Percentiles rank a stretch among this genome's conserved stretches.
These are phyloP conservation scores for Suaeda aralocaspica DNA, from an alignment of 148 eudicot species.

Conservation along the genomic window DNA sequence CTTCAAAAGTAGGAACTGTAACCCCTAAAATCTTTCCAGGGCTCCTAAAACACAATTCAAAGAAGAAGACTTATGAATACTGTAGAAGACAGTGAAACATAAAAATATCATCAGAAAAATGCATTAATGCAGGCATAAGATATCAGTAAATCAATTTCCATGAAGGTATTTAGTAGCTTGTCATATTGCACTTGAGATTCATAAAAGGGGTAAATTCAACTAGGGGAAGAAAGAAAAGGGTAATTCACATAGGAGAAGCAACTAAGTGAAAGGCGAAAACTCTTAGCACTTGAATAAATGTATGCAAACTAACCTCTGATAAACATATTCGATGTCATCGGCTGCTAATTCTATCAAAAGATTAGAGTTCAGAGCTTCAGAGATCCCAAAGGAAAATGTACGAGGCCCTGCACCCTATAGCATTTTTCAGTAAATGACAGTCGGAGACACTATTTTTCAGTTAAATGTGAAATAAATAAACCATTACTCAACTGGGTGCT, in stretches of 20 bases:
- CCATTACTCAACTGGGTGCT: constrained; percentile 80
- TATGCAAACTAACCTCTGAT: constrained; percentile 51
- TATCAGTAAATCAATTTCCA: background rate
- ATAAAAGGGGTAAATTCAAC: background rate
- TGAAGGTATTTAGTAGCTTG: background rate
- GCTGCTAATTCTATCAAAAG: constrained; percentile 80
- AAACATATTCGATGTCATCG: constrained; percentile 90
- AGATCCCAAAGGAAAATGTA: constrained; percentile 84
- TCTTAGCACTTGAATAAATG: background rate
- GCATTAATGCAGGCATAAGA: background rate
- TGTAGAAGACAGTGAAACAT: constrained; percentile 7
- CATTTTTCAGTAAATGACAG: constrained; percentile 14
- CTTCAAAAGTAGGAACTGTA: constrained; percentile 85
- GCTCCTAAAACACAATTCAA: constrained; percentile 49
- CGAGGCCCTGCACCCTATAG: constrained; percentile 79
- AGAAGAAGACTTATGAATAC: background rate
- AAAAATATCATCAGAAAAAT: background rate
- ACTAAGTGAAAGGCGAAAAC: background rate
- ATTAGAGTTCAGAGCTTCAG: constrained; percentile 80
- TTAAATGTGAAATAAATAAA: background rate
- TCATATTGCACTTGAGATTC: background rate
- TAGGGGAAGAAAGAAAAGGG: background rate
- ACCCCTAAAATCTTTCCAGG: constrained; percentile 79
- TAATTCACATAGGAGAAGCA: too few species aligned
- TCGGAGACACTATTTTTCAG: background rate